phyloP scores from a whole-genome alignment of 495 filamentous ascomycete species.

The Wilcoxina mikolae region DNA sequence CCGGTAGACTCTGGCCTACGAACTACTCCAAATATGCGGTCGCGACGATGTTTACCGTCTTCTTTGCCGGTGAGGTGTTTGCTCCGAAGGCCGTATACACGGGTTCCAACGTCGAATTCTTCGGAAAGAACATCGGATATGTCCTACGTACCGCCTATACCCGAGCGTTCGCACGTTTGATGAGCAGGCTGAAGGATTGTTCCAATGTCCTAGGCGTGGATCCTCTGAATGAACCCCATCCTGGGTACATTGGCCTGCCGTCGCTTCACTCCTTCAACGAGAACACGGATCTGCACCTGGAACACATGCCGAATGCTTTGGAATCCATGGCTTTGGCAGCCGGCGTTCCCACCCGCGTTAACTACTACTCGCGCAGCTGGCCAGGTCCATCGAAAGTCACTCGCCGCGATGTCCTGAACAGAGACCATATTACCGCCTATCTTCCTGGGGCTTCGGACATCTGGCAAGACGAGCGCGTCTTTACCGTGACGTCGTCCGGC shows the following conservation, averaged over 20 bases:
- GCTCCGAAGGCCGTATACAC: slow-evolving; percentile 54
- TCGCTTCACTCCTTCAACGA: slow-evolving; percentile 22
- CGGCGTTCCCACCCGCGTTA: slow-evolving; percentile 16
- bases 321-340: slow-evolving; percentile 24
- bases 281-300: slow-evolving; percentile 26
- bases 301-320: slow-evolving; percentile 25
- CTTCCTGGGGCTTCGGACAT: slow-evolving; percentile 18
- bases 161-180: slow-evolving; percentile 43
- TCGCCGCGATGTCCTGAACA: slow-evolving; percentile 17
- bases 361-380: slow-evolving; percentile 22
- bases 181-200: neutral
- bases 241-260: slow-evolving; percentile 24
- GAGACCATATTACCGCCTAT: slow-evolving; percentile 15
- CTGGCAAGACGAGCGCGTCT: slow-evolving; percentile 27
- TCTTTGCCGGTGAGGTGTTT: slow-evolving; percentile 63
- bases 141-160: slow-evolving; percentile 56
- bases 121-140: slow-evolving; percentile 59
- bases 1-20: slow-evolving; percentile 25
- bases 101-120: slow-evolving; percentile 22
- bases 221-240: slow-evolving; percentile 54
- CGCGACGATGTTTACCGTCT: slow-evolving; percentile 84
- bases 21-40: slow-evolving; percentile 53
- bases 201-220: slow-evolving; percentile 50
- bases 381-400: slow-evolving; percentile 22
- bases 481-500: neutral